Conservation (phyloP, 2,329 filamentous ascomycete genomes). For the Diaporthe citri region DNA sequence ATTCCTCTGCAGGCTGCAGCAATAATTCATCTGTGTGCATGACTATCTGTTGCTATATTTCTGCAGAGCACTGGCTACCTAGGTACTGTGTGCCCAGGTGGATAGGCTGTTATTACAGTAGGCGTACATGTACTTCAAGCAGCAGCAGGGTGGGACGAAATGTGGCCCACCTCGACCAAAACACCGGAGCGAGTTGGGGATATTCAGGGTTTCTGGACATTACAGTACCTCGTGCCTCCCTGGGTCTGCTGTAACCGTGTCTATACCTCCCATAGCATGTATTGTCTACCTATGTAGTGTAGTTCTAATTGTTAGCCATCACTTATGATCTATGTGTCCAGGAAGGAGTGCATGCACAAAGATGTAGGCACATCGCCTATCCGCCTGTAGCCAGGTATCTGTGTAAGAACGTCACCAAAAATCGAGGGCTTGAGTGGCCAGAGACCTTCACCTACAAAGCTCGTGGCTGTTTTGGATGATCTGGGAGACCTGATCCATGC, state of each 20-base stretch:
- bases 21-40: background rate
- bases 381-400: too few species aligned
- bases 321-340: background rate
- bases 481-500: constrained; percentile 26
- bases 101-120: background rate
- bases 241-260: background rate
- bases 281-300: background rate
- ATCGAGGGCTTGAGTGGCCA: background rate
- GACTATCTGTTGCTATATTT: background rate
- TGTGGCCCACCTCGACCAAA: constrained; percentile 8
- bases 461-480: constrained; percentile 9
- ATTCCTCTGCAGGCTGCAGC: background rate
- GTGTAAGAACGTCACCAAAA: background rate
- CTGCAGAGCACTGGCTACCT: background rate
- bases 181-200: background rate
- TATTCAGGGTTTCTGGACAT: background rate
- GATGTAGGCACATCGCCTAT: background rate
- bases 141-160: background rate
- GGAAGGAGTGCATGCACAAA: background rate
- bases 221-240: constrained; percentile 12
- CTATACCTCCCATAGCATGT: background rate
- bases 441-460: background rate
- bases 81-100: background rate
- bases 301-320: background rate
- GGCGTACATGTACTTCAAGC: background rate